These are phyloP conservation scores for Candida khao-thaluensis DNA, from an alignment of 805 yeast species.

Conservation along the genomic window DNA sequence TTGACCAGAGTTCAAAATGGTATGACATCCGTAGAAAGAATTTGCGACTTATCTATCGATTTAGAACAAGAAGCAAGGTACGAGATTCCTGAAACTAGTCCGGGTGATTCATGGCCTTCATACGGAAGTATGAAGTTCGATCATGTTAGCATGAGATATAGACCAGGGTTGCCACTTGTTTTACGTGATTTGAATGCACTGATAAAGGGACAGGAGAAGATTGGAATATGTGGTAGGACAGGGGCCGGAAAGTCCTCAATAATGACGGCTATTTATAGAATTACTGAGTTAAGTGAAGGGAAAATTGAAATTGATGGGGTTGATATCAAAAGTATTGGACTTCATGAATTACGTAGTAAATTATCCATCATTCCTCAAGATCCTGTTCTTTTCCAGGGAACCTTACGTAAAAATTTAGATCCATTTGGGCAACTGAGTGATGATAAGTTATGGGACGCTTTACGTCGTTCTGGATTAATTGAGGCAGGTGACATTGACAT, in stretches of 20 bases:
- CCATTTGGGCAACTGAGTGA: constrained; percentile 56
- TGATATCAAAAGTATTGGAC: constrained; percentile 52
- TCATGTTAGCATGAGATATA: constrained; percentile 53
- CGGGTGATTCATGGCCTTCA: constrained; percentile 50
- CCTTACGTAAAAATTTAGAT: constrained; percentile 58
- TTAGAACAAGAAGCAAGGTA: constrained; percentile 68
- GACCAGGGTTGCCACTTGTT: constrained; percentile 60
- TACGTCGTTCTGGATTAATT: constrained; percentile 55
- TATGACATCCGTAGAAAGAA: constrained; percentile 41
- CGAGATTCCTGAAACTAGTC: constrained; percentile 40
- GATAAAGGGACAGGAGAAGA: constrained; percentile 58
- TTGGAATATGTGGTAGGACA: constrained; percentile 87
- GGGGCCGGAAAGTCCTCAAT: constrained; percentile 81
- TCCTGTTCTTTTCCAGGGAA: constrained; percentile 61
- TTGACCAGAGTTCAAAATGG: constrained; percentile 40
- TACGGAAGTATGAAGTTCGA: constrained; percentile 48
- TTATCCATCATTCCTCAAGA: constrained; percentile 71
- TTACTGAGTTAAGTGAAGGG: constrained; percentile 53
- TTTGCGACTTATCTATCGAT: constrained; percentile 46
- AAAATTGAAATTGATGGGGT: constrained; percentile 55
- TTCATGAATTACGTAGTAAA: constrained; percentile 53
- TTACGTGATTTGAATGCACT: constrained; percentile 44
- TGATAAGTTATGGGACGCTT: constrained; percentile 54
- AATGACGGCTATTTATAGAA: constrained; percentile 59
- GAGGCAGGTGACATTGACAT: constrained; percentile 11